Evolutionary conservation across 164 flowering plant species (phyloP).

Genomic region (Magnolia changhungtana): DNA sequence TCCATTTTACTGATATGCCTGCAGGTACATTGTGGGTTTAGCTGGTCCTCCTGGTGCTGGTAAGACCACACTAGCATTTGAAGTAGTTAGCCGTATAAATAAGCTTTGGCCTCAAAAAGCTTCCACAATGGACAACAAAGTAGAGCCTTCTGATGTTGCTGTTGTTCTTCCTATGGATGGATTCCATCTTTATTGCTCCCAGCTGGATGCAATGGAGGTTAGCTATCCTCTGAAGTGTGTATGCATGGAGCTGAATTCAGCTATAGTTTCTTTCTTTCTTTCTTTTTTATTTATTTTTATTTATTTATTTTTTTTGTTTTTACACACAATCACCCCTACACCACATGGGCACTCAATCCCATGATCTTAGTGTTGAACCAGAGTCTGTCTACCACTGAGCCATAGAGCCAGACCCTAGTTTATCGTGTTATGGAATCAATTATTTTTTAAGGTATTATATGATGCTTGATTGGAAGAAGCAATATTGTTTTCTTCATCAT

Average conservation of each 20-base stretch:
- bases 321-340: too few relatives aligned
- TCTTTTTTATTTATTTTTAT: too few relatives aligned
- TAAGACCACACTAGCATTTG: conserved; percentile 76
- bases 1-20: background rate
- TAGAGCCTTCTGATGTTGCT: conserved; percentile 66
- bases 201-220: conserved; percentile 93
- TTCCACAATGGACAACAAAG: conserved; percentile 37
- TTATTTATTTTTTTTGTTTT: too few relatives aligned
- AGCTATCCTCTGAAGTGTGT: conserved; percentile 3
- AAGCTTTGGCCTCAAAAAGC: conserved; percentile 64
- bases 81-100: conserved; percentile 67
- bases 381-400: too few relatives aligned
- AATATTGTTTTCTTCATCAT: background rate
- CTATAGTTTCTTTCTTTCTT: background rate
- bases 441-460: background rate
- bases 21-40: conserved; percentile 75
- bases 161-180: conserved; percentile 93
- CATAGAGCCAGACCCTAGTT: background rate
- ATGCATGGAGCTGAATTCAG: background rate
- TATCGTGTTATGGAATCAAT: background rate
- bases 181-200: conserved; percentile 88
- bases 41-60: conserved; percentile 99
- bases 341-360: too few relatives aligned
- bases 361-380: too few relatives aligned
- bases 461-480: background rate